Evolutionary conservation across 192 early-diverging fungal genomes (phyloP).

Genomic region (Linnemannia schmuckeri): DNA sequence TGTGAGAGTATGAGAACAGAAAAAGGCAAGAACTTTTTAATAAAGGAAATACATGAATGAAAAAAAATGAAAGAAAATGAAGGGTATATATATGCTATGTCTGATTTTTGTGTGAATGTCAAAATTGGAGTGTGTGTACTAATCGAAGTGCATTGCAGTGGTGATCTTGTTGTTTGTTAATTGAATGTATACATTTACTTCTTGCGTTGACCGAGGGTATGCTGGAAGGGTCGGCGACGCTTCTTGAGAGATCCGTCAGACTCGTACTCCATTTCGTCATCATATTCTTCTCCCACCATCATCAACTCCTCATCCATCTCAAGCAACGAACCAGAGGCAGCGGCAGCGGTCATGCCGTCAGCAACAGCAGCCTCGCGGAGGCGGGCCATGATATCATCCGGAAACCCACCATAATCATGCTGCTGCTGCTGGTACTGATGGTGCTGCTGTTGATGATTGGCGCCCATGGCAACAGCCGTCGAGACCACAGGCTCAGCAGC

Average conservation of each 20-base stretch:
- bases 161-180: background rate
- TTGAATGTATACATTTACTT: constrained; percentile 4
- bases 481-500: background rate
- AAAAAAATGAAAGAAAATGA: background rate
- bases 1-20: background rate
- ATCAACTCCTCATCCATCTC: constrained; percentile 7
- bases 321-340: background rate
- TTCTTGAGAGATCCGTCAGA: constrained; percentile 10
- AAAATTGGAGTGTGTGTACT: background rate
- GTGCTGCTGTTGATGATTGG: background rate
- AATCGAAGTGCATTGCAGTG: background rate
- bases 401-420: background rate
- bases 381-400: background rate
- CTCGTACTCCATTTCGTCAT: background rate
- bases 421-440: background rate
- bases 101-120: background rate
- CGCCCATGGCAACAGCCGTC: background rate
- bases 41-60: background rate
- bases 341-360: background rate
- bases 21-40: background rate
- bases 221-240: constrained; percentile 17
- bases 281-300: constrained; percentile 16
- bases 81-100: constrained; percentile 9
- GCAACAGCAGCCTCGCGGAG: background rate
- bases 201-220: constrained; percentile 16